Evolutionary conservation across 768 basidiomycete genomes (phyloP).

Genomic region (Hygrocybe coccinea): DNA sequence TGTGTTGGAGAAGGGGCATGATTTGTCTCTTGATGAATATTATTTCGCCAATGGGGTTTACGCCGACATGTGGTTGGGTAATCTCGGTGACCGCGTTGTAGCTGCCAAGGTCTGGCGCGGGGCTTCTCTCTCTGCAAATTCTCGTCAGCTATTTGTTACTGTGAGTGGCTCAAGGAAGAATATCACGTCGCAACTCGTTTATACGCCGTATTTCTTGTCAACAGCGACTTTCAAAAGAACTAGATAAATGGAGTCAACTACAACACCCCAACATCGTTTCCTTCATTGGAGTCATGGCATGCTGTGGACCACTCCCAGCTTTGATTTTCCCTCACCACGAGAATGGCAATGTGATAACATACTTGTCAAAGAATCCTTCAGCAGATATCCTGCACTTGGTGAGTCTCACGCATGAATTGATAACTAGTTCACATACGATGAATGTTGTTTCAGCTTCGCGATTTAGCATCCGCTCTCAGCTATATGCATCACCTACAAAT

Average conservation of each 20-base stretch:
- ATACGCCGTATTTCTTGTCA: not conserved
- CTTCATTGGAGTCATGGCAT: slow-evolving; percentile 16
- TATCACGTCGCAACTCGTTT: not conserved
- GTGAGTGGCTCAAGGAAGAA: slow-evolving; percentile 2
- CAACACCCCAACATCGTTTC: slow-evolving; percentile 18
- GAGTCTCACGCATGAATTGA: not conserved
- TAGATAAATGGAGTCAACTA: slow-evolving; percentile 14
- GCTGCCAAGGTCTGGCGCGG: slow-evolving; percentile 17
- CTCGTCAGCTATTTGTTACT: not conserved
- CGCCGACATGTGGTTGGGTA: slow-evolving; percentile 9
- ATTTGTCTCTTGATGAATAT: not conserved
- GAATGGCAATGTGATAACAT: slow-evolving; percentile 21
- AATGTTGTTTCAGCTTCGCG: slow-evolving; percentile 5
- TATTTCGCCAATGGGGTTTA: slow-evolving; percentile 9
- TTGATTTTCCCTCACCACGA: slow-evolving; percentile 20
- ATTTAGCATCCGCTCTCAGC: slow-evolving; percentile 18
- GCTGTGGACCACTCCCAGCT: slow-evolving; percentile 19
- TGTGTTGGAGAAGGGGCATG: not conserved
- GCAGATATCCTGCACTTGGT: not conserved
- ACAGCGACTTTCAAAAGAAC: slow-evolving; percentile 5
- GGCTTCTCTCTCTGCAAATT: not conserved
- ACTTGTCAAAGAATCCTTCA: slow-evolving; percentile 7
- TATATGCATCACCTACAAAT: slow-evolving; percentile 22
- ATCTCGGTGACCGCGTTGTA: not conserved
- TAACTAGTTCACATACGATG: not conserved